Evolutionary conservation across 306 rosid species (phyloP), one percentile per base, ranked within the genome.

Genomic region (Corylus heterophylla): DNA sequence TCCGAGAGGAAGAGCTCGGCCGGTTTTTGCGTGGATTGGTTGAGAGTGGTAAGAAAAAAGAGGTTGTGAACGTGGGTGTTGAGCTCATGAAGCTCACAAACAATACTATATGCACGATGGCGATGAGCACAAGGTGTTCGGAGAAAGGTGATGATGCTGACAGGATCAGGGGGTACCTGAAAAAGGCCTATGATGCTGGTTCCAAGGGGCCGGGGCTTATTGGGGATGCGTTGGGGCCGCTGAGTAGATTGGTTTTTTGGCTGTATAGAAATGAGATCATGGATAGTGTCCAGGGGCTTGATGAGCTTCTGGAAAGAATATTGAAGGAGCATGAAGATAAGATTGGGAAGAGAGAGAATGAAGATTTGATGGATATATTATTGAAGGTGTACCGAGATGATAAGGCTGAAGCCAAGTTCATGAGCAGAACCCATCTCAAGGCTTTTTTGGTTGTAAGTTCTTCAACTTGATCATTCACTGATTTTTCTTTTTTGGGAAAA

Each of bases 141-240:
- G 90, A 84, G 71, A 80, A 80, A 1, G 66, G 64, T 12, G 77
- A 80, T 5, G 92, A 89, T 47, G 87, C 86, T 1, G 84, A 78
- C 54, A 85, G 54, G 62, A 78, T 89, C 8, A 77, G 89, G 71
- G 79, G 50, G 52, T 55, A 86, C 37, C 85, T 86, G 54, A 85
- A 82, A 73, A 83, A 77, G 5, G 73, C 87, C 0, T 45, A 78
- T 80, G 83, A 83, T 8, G 35, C 83, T 7, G 90, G 81, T 9
- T 83, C 89, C 1, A 89, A 86, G 76, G 77, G 81, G 31, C 82
- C 35, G 35, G 35, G 35, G 35, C 8, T 84, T 1, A 78, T 82
- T 69, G 89, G 90, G n/a, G 89, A 89, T 62, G 89, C 83, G 44
- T 50, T 89, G 58, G 90, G 92, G 58, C 87, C 90, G 0, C 52